Base-by-base conservation (phyloP, 2,329 filamentous ascomycete genomes). In the Pseudogymnoascus sp. region DNA sequence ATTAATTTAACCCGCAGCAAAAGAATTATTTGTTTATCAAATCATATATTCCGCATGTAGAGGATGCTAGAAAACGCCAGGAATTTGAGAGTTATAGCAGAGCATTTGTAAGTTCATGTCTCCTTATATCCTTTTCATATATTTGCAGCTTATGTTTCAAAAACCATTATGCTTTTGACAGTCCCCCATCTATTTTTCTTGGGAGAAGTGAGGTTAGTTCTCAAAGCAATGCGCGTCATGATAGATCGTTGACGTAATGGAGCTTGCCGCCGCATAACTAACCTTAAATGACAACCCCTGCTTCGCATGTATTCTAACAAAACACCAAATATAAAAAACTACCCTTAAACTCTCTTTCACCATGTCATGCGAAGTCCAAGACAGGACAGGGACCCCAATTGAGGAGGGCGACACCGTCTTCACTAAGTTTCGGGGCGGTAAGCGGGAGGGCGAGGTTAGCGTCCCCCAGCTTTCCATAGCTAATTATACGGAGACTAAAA, bases 331-430 rank as follows among this genome's bases (percentile, higher is more conserved):
- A 46, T 18, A 5, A 3, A 34, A 34, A 34, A 34, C 5, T 2
- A 34, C 18, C 2, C 4, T 56, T 12, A 34, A 14, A 28, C 8
- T 18, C n/a, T 34, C n/a, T 34, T n/a, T n/a, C 23, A 53, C 4
- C 5, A 56, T 60, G 59, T 60, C 21, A 21, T 21, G 21, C 21
- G 23, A 31, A 34, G 25, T 56, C 14, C 8, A 69, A 36, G 76
- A 77, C 36, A 78, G 77, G 66, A 68, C 74, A 44, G 73, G 70
- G 64, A 69, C 77, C 67, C 69, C 71, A 5, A 78, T 78, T 63
- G 23, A 73, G 14, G 73, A 75, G 62, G 76, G 75, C 37, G 76
- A 78, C 56, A 69, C 71, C 34, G 76, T 78, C n/a, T 75, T 73
- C 66, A 78, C 76, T 5, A 75, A 73, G 62, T 70, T 74, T 14